These are phyloP conservation scores for Inonotus obliquus DNA, from an alignment of 1,284 basidiomycete genomes.

Conservation along the genomic window DNA sequence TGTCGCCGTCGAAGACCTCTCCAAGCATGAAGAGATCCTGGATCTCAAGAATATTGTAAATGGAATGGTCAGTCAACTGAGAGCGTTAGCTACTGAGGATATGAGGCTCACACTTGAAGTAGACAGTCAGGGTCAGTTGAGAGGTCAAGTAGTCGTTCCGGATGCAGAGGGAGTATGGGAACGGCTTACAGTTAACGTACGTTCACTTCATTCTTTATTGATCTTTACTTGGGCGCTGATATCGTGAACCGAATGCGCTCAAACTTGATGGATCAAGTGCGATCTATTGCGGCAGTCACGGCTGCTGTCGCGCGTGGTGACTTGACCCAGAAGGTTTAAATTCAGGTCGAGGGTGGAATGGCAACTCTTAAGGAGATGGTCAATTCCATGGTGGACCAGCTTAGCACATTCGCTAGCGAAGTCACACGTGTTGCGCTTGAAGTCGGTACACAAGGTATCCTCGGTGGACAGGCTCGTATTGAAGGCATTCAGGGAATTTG, in stretches of 20 bases:
- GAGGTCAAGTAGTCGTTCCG: constrained; percentile 86
- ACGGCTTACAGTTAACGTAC: constrained; percentile 85
- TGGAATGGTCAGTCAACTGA: no score
- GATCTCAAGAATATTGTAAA: no score
- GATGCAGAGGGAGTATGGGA: constrained; percentile 99
- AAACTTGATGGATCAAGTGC: constrained; percentile 90
- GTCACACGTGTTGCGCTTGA: no score
- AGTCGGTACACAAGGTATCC: no score
- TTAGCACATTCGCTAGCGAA: no score
- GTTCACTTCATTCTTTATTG: constrained; percentile 32
- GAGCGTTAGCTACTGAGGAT: constrained; percentile 91
- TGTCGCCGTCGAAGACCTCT: constrained; percentile 89
- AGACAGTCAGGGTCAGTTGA: constrained; percentile 85
- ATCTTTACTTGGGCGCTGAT: constrained; percentile 26
- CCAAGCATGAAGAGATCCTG: no score
- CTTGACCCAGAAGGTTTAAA: constrained; percentile 85
- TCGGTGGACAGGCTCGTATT: constrained; percentile 90
- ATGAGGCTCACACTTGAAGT: constrained; percentile 94
- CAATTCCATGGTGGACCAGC: no score
- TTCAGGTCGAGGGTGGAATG: no score
- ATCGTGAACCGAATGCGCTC: constrained; percentile 96
- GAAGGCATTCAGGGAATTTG: constrained; percentile 93
- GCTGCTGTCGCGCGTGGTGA: constrained; percentile 90
- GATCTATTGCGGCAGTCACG: constrained; percentile 88
- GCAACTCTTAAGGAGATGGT: no score